Evolutionary conservation across 179 eudicot species (phyloP).

Genomic region (Pouteria campechiana): DNA sequence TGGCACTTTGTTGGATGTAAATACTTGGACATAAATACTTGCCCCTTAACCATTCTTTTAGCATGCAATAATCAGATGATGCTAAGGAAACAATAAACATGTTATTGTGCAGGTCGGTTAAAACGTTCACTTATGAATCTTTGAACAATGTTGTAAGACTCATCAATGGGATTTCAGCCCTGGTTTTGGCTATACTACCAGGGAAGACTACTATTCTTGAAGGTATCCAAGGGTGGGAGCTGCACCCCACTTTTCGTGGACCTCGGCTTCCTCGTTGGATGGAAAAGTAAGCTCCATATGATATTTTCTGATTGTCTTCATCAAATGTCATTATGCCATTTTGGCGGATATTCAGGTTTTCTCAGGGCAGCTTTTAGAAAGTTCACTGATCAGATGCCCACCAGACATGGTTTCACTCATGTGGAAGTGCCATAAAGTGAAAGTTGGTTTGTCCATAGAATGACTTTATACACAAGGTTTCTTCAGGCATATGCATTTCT

Average conservation of each 20-base stretch:
- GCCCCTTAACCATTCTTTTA: neutral
- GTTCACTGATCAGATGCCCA: no score
- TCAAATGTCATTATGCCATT: no score
- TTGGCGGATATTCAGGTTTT: no score
- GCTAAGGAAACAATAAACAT: no score
- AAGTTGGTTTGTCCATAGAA: no score
- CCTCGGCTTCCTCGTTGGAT: slow-evolving; percentile 99
- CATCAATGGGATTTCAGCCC: slow-evolving; percentile 87
- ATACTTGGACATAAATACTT: neutral
- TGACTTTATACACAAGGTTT: no score
- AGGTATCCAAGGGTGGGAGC: slow-evolving; percentile 98
- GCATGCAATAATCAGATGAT: no score
- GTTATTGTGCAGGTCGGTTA: slow-evolving; percentile 64
- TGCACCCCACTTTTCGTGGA: slow-evolving; percentile 87
- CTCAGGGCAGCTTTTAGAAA: no score
- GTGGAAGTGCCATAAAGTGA: no score
- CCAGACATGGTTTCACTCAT: no score
- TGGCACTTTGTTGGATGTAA: neutral
- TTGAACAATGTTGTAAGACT: slow-evolving; percentile 74
- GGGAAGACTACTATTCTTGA: slow-evolving; percentile 87
- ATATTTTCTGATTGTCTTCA: no score
- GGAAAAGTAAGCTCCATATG: slow-evolving; percentile 86
- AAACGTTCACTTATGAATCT: slow-evolving; percentile 88
- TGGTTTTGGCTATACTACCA: slow-evolving; percentile 77
- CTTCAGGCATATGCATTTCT: no score